Conservation (phyloP, 1,284 basidiomycete genomes). For the Fistulina hepatica region DNA sequence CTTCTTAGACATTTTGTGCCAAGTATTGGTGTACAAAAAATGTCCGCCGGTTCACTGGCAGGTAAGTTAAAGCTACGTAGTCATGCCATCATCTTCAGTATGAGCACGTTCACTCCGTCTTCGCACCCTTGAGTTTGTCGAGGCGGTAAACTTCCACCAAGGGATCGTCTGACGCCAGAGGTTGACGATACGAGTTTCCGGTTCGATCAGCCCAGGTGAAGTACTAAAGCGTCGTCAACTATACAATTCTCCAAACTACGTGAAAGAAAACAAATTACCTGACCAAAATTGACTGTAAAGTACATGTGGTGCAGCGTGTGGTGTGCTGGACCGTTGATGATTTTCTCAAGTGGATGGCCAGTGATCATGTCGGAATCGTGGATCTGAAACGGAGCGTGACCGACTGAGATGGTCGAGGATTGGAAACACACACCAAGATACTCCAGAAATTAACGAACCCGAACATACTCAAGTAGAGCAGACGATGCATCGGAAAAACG, state of each 20-base stretch:
- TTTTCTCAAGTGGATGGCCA: conserved; percentile 78
- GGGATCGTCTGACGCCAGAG: conserved; percentile 77
- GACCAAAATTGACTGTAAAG: conserved; percentile 94
- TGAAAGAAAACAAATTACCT: conserved; percentile 28
- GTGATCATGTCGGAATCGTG: conserved; percentile 99
- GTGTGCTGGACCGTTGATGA: conserved; percentile 97
- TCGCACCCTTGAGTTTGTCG: no score
- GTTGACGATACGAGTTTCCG: conserved; percentile 82
- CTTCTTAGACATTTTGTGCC: no score
- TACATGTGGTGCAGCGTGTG: conserved; percentile 95
- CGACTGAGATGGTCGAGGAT: conserved; percentile 5
- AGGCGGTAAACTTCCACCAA: no score
- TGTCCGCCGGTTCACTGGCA: no score
- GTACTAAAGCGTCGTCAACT: conserved; percentile 46
- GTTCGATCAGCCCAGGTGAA: conserved; percentile 91
- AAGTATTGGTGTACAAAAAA: no score
- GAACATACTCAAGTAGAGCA: conserved; percentile 74
- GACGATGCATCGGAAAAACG: conserved; percentile 85
- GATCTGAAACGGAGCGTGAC: conserved; percentile 44
- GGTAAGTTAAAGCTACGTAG: no score
- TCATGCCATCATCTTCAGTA: no score
- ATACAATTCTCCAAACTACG: conserved; percentile 10
- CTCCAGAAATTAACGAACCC: conserved; percentile 87
- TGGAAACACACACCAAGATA: conserved; percentile 56
- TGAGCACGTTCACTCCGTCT: no score